A percentile compares a stretch with the other conserved stretches of the same genome.
Conservation (phyloP, 352 stramenopile species). For the Phytophthora tubulina region DNA sequence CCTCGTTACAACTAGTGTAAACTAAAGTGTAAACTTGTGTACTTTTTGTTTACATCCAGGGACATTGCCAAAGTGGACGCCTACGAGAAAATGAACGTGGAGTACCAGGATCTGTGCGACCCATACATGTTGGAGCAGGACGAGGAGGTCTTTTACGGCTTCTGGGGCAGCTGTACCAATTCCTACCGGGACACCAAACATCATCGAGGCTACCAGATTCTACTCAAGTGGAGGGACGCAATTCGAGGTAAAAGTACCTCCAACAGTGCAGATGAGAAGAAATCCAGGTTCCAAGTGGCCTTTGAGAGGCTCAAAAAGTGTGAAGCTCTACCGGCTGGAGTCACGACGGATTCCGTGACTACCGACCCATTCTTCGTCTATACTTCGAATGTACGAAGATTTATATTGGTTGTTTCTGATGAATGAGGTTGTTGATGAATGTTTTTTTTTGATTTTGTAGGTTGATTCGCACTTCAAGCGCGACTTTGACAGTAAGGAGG, state of each 20-base stretch:
- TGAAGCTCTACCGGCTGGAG: slow-evolving; percentile 41
- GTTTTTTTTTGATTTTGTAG: slow-evolving; percentile 33
- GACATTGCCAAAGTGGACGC: slow-evolving; percentile 88
- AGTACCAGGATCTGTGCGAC: slow-evolving; percentile 92
- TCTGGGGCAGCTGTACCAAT: slow-evolving; percentile 92
- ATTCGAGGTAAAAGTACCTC: slow-evolving; percentile 27
- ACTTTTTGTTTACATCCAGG: slow-evolving; percentile 33
- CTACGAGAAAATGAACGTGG: slow-evolving; percentile 81
- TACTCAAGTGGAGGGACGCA: slow-evolving; percentile 62
- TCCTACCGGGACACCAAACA: slow-evolving; percentile 83
- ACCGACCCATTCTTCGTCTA: slow-evolving; percentile 91
- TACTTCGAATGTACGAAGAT: slow-evolving; percentile 87
- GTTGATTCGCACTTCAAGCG: slow-evolving; percentile 90
- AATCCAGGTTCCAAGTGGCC: slow-evolving; percentile 42
- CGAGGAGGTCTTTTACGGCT: slow-evolving; percentile 90
- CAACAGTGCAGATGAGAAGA: slow-evolving; percentile 37
- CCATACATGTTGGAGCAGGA: slow-evolving; percentile 87
- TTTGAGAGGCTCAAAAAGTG: slow-evolving; percentile 52
- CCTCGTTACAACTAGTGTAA: background rate
- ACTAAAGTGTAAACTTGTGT: slow-evolving; percentile 20
- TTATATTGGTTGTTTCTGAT: background rate
- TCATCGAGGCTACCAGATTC: slow-evolving; percentile 81
- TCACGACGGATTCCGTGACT: slow-evolving; percentile 45
- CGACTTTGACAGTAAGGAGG: slow-evolving; percentile 74
- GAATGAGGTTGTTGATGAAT: background rate